A percentile compares a stretch with the other conserved stretches of the same genome.
phyloP scores from a whole-genome alignment of 257 asterid species.

The Dorcoceras hygrometricum region DNA sequence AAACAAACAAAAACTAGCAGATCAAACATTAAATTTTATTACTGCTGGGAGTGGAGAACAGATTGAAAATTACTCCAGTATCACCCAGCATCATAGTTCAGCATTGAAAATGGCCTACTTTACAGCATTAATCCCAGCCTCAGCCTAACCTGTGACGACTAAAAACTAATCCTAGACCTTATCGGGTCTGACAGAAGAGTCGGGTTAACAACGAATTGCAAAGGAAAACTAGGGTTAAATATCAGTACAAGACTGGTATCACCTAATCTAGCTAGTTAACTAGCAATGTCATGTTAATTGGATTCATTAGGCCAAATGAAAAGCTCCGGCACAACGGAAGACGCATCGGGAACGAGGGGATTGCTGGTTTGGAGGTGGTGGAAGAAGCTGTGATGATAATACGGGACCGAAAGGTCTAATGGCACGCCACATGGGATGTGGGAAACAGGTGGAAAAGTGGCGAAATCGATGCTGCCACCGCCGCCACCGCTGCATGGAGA shows the following conservation, averaged over 20 bases:
- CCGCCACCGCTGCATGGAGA: slow-evolving; percentile 35
- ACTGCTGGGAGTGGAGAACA: slow-evolving; percentile 46
- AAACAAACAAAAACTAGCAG: neutral
- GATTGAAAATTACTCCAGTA: slow-evolving; percentile 60
- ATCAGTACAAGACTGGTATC: slow-evolving; percentile 34
- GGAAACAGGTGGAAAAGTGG: slow-evolving; percentile 47
- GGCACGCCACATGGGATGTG: slow-evolving; percentile 62
- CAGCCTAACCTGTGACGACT: slow-evolving; percentile 17
- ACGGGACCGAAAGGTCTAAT: slow-evolving; percentile 40
- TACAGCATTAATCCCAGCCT: slow-evolving; percentile 40
- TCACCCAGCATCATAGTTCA: slow-evolving; percentile 28
- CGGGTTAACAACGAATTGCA: slow-evolving; percentile 33
- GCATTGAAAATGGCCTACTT: slow-evolving; percentile 31
- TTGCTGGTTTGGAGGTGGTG: slow-evolving; percentile 41
- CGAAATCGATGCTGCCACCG: slow-evolving; percentile 53
- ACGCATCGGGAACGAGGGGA: slow-evolving; percentile 16
- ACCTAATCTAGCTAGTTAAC: neutral
- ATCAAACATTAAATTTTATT: slow-evolving; percentile 22
- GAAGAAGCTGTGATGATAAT: slow-evolving; percentile 58
- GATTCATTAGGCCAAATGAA: slow-evolving; percentile 88
- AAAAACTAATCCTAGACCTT: slow-evolving; percentile 36
- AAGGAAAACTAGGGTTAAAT: slow-evolving; percentile 25
- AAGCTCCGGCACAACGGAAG: slow-evolving; percentile 51
- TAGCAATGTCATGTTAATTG: slow-evolving; percentile 31
- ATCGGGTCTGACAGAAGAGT: slow-evolving; percentile 39